Evolutionary conservation across 2,329 filamentous ascomycete species (phyloP), one percentile per base, ranked within the genome.

Genomic region (Fusarium sacchari): DNA sequence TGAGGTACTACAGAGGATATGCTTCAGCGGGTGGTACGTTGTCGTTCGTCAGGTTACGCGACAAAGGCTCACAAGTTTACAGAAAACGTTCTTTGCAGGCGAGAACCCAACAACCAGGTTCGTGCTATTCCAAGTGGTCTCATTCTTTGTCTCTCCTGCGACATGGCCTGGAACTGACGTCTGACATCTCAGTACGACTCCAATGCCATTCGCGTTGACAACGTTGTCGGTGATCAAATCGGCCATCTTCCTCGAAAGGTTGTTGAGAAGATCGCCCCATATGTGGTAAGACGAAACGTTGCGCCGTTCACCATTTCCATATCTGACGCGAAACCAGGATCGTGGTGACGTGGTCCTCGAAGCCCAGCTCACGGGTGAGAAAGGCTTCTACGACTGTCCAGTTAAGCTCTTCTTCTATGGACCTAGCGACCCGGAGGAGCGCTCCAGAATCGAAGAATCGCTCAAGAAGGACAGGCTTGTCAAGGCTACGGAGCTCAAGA

Each of bases 121-220:
- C 56, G 78, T 68, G 6, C 7, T 42, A 50, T 61, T 44, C 57
- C 57, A 74, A 46, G 60, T 65, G 67, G 71, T 47, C 71, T 49
- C 40, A 66, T 72, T 44, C 37, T 60, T 18, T 39, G 46, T 50
- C 36, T 47, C 53, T 24, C 34, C 36, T 36, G 58, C 58, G 10
- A 34, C n/a, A 46, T 46, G 53, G 36, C 20, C 57, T 64, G 39
- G 20, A 15, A 50, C 28, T 59, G 28, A 52, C 44, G 24, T 64
- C 59, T 66, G 34, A 72, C 49, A 53, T 37, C 24, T 37, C 26
- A 84, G 74, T 93, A 92, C 78, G 93, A 96, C 78, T 71, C 75
- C 11, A 96, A 96, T 82, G 94, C 94, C 0, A 94, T 97, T 64
- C 89, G 90, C 10, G 89, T 97, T 3, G 87, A 93, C 76, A 97